A percentile compares a stretch with the other conserved stretches of the same genome.
Conservation (phyloP, 2,329 filamentous ascomycete genomes). For the Fusarium sp. region DNA sequence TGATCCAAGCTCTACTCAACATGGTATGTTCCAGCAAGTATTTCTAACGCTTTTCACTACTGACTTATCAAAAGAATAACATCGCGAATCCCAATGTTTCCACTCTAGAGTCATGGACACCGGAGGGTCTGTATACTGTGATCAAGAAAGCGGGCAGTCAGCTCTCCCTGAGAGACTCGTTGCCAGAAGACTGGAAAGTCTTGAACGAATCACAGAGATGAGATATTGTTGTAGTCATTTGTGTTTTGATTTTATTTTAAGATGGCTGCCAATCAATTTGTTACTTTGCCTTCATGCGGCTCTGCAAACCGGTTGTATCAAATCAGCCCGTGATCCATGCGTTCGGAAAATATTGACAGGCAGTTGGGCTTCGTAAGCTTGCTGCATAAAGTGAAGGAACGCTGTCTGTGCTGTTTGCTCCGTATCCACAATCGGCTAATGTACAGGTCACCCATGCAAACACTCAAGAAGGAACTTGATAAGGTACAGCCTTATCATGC, state of each 20-base stretch:
- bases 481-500: background rate
- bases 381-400: background rate
- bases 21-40: background rate
- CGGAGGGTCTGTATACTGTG: background rate
- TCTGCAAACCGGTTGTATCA: background rate
- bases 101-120: background rate
- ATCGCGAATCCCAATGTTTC: background rate
- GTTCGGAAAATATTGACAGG: rapidly evolving
- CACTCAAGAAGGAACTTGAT: background rate
- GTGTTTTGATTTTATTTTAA: rapidly evolving
- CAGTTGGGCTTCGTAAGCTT: background rate
- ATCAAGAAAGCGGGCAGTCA: background rate
- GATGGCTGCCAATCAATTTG: background rate
- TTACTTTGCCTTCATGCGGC: background rate
- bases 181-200: background rate
- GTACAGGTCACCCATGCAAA: too few species aligned
- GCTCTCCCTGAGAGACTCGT: background rate
- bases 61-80: background rate
- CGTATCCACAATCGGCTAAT: too few species aligned
- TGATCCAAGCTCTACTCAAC: background rate
- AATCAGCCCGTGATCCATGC: rapidly evolving
- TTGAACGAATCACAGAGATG: background rate
- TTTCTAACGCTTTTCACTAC: rapidly evolving
- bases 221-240: background rate
- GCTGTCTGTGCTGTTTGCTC: too few species aligned